Percentiles rank a stretch among this genome's conserved stretches.
Conservation (phyloP, 2,329 filamentous ascomycete genomes). For the Paecilomyces niveus region DNA sequence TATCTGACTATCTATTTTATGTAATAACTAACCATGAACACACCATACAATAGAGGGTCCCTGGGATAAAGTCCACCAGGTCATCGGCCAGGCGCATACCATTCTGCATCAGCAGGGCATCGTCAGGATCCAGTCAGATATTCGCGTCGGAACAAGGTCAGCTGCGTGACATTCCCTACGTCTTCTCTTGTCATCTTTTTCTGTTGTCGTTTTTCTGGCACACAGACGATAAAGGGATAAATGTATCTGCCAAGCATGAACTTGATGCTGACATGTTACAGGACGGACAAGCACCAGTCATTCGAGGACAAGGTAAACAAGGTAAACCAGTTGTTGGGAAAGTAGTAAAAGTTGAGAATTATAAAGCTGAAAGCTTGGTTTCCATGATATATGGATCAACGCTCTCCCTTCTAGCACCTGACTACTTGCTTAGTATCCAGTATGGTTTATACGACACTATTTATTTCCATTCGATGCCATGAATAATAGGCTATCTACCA, state of each 20-base stretch:
- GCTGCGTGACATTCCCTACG: neutral
- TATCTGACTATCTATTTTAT: neutral
- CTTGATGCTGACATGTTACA: slow-evolving; percentile 22
- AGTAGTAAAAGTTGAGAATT: slow-evolving; percentile 6
- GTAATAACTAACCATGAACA: slow-evolving; percentile 4
- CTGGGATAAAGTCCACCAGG: slow-evolving; percentile 80
- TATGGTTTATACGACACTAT: neutral
- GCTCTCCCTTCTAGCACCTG: neutral
- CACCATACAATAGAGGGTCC: slow-evolving; percentile 59
- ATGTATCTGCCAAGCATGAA: neutral
- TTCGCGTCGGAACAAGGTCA: slow-evolving; percentile 73
- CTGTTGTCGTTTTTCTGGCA: too few relatives aligned
- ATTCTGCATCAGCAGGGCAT: slow-evolving; percentile 71
- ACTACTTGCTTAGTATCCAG: too few relatives aligned
- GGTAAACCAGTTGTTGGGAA: slow-evolving; percentile 47
- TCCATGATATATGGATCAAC: neutral
- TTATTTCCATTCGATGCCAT: neutral
- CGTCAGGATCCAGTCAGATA: slow-evolving; percentile 77
- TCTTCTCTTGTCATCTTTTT: too few relatives aligned
- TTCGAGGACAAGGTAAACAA: slow-evolving; percentile 70
- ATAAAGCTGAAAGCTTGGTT: too few relatives aligned
- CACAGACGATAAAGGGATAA: too few relatives aligned
- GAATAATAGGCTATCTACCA: neutral
- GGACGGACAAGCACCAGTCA: slow-evolving; percentile 79
- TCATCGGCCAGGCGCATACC: slow-evolving; percentile 79